Evolutionary conservation across 805 yeast species (phyloP).

Genomic region (Kodamaea fukazawae): DNA sequence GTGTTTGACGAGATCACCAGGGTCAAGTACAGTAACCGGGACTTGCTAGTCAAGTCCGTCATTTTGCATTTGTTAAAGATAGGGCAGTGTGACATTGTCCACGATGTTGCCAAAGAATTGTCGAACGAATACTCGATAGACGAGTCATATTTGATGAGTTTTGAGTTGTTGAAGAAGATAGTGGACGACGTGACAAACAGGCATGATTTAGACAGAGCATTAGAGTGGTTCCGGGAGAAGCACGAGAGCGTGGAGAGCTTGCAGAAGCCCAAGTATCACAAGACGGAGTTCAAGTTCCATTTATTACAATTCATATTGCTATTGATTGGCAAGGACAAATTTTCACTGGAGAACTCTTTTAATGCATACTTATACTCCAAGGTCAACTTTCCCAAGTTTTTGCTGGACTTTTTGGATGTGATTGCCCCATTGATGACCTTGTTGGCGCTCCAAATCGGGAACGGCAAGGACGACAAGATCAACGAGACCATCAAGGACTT

Average conservation of each 20-base stretch:
- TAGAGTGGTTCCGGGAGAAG: slow-evolving; percentile 32
- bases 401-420: slow-evolving; percentile 30
- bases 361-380: slow-evolving; percentile 39
- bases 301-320: slow-evolving; percentile 36
- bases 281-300: slow-evolving; percentile 41
- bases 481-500: slow-evolving; percentile 20
- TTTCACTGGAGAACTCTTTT: slow-evolving; percentile 23
- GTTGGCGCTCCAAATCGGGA: slow-evolving; percentile 5
- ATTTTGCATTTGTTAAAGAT: slow-evolving; percentile 38
- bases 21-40: slow-evolving; percentile 21
- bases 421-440: slow-evolving; percentile 34
- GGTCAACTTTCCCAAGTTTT: slow-evolving; percentile 33
- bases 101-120: slow-evolving; percentile 26
- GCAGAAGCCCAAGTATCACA: slow-evolving; percentile 12
- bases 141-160: slow-evolving; percentile 22
- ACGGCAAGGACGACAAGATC: slow-evolving; percentile 12
- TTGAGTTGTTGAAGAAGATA: slow-evolving; percentile 28
- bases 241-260: slow-evolving; percentile 7
- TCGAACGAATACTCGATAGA: slow-evolving; percentile 18
- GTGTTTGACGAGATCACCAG: background rate
- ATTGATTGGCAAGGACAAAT: slow-evolving; percentile 20
- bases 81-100: slow-evolving; percentile 38
- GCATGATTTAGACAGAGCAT: slow-evolving; percentile 32
- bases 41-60: slow-evolving; percentile 35
- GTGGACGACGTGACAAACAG: slow-evolving; percentile 30